Conservation (phyloP, 768 basidiomycete species). For the Amyloporia xantha region DNA sequence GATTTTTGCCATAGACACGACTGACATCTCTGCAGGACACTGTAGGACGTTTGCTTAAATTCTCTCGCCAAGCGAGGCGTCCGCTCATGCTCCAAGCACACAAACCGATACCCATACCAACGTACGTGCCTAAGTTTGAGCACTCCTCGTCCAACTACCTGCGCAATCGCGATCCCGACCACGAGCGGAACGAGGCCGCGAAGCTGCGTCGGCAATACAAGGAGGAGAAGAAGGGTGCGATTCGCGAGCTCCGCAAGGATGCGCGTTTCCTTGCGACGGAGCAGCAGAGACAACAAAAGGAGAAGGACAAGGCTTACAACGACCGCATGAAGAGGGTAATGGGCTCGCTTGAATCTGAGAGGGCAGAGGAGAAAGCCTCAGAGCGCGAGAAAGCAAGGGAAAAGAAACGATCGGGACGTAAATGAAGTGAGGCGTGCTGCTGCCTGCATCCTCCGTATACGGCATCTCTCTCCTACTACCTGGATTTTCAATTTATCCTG, state of each 20-base stretch:
- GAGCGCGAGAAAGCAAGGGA: constrained; percentile 76
- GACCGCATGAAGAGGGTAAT: constrained; percentile 79
- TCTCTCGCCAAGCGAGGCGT: constrained; percentile 61
- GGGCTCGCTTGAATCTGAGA: constrained; percentile 73
- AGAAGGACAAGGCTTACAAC: constrained; percentile 79
- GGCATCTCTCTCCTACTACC: no score
- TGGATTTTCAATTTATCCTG: no score
- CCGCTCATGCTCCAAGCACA: constrained; percentile 87
- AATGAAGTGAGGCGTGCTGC: no score
- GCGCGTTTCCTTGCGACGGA: constrained; percentile 87
- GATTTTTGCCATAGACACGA: constrained; percentile 36
- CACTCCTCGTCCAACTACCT: constrained; percentile 63
- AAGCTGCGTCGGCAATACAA: constrained; percentile 88
- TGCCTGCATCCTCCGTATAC: no score
- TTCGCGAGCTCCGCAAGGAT: constrained; percentile 94
- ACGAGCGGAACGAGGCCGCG: constrained; percentile 77
- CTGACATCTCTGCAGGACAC: constrained; percentile 41
- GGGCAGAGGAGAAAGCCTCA: constrained; percentile 92
- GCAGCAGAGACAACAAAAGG: constrained; percentile 74
- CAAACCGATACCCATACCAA: constrained; percentile 92
- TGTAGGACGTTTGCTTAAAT: constrained; percentile 60
- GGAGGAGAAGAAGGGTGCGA: constrained; percentile 95
- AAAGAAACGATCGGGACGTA: constrained; percentile 71
- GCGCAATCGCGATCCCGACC: constrained; percentile 84
- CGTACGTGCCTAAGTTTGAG: constrained; percentile 94